These are phyloP conservation scores for Lathyrus sativus DNA, from an alignment of 306 rosid species.

Conservation along the genomic window DNA sequence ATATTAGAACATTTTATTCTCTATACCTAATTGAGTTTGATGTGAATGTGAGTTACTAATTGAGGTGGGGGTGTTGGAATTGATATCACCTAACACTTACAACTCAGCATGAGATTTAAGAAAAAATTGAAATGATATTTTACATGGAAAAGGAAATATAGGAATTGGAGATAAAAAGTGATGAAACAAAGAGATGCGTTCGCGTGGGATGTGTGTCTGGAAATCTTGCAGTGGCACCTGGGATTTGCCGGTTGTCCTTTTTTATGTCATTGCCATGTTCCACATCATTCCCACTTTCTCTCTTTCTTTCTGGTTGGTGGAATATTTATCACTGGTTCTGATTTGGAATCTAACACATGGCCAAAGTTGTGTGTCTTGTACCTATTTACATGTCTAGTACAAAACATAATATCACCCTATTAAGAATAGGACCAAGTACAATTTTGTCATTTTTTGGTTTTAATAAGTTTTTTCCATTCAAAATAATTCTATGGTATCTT, in stretches of 20 bases:
- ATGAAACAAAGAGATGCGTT: background rate
- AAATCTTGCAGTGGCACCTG: conserved; percentile 45
- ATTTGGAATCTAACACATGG: conserved; percentile 37
- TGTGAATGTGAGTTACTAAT: conserved; percentile 23
- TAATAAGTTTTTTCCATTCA: background rate
- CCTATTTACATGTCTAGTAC: conserved; percentile 23
- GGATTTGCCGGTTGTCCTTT: conserved; percentile 45
- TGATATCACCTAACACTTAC: conserved; percentile 8
- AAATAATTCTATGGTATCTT: too few relatives aligned
- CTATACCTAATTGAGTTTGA: conserved; percentile 6
- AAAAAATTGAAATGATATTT: background rate
- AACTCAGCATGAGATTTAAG: background rate
- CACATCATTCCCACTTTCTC: conserved; percentile 47
- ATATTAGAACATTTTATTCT: conserved; percentile 18
- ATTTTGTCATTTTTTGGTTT: background rate
- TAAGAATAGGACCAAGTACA: conserved; percentile 7
- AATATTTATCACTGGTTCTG: conserved; percentile 1
- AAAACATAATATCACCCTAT: conserved; percentile 7
- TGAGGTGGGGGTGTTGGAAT: conserved; percentile 27
- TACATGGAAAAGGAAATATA: background rate
- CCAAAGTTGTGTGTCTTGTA: conserved; percentile 6
- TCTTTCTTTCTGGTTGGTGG: background rate
- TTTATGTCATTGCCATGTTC: conserved; percentile 34
- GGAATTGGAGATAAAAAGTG: background rate
- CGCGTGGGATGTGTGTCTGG: conserved; percentile 47